Evolutionary conservation across 257 asterid genomes (phyloP).

Genomic region (Lycium ferocissimum): DNA sequence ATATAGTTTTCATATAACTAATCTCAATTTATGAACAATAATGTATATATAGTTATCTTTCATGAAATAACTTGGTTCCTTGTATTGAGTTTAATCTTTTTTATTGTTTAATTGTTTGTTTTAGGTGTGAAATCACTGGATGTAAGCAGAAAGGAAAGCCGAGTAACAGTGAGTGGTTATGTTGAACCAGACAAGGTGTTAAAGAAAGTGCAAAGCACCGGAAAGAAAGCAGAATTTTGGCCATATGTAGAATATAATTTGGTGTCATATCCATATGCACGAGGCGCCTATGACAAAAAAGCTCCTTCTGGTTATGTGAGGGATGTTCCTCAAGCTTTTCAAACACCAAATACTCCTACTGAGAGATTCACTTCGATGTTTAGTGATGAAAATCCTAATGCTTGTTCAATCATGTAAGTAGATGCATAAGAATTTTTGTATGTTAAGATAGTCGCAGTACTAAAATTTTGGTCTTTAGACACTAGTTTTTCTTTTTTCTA

Average conservation of each 20-base stretch:
- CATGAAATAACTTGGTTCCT: not conserved
- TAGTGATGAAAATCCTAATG: constrained; percentile 79
- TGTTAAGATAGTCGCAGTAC: not conserved
- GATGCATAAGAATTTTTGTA: not conserved
- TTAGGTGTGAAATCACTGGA: constrained; percentile 69
- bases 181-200: constrained; percentile 69
- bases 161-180: constrained; percentile 63
- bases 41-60: too few relatives aligned
- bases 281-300: constrained; percentile 74
- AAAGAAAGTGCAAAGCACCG: constrained; percentile 40
- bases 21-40: not conserved
- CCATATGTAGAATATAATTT: constrained; percentile 66
- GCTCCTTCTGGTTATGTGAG: constrained; percentile 79
- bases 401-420: constrained; percentile 67
- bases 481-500: too few relatives aligned
- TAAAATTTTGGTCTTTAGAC: not conserved
- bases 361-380: constrained; percentile 56
- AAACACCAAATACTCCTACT: constrained; percentile 42
- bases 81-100: not conserved
- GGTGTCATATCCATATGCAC: constrained; percentile 71
- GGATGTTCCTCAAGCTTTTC: constrained; percentile 67
- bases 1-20: not conserved
- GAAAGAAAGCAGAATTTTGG: constrained; percentile 67
- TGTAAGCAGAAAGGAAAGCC: constrained; percentile 62
- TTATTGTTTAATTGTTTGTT: not conserved